phyloP scores from a whole-genome alignment of 345 rosid genomes.

The Euphorbia tirucalli region DNA sequence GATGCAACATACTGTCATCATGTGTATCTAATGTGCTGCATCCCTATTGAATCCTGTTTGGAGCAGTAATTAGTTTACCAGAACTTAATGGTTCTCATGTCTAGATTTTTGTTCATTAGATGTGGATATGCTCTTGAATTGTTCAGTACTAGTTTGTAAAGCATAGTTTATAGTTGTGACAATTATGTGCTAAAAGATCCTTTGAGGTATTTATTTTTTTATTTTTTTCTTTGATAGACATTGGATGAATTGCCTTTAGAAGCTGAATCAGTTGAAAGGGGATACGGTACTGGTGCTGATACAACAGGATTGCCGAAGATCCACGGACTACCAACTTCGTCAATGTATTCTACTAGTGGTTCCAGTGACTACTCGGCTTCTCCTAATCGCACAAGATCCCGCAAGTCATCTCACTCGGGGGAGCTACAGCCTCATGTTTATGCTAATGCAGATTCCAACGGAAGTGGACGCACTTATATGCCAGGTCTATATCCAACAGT shows the following conservation, averaged over 20 bases:
- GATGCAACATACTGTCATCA: too few relatives aligned
- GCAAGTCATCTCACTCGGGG: constrained; percentile 67
- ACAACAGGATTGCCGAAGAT: constrained; percentile 75
- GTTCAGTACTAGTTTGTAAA: background rate
- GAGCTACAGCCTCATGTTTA: constrained; percentile 64
- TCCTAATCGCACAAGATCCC: constrained; percentile 51
- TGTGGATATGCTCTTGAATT: background rate
- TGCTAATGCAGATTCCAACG: constrained; percentile 57
- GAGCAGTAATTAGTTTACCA: too few relatives aligned
- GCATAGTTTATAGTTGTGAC: background rate
- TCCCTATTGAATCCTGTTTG: too few relatives aligned
- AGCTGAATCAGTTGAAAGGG: constrained; percentile 85
- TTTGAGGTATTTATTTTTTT: background rate
- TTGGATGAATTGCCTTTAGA: constrained; percentile 93
- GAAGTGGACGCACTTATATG: constrained; percentile 46
- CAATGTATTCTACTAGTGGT: constrained; percentile 47
- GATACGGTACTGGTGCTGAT: constrained; percentile 60
- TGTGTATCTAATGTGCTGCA: too few relatives aligned
- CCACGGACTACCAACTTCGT: constrained; percentile 67
- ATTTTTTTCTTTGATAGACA: constrained; percentile 41
- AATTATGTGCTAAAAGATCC: background rate
- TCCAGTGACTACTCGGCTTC: constrained; percentile 52
- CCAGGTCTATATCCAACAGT: constrained; percentile 45
- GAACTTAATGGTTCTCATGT: too few relatives aligned
- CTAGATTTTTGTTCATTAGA: background rate